Conservation (phyloP, 164 flowering plant genomes). For the Akebia trifoliata region DNA sequence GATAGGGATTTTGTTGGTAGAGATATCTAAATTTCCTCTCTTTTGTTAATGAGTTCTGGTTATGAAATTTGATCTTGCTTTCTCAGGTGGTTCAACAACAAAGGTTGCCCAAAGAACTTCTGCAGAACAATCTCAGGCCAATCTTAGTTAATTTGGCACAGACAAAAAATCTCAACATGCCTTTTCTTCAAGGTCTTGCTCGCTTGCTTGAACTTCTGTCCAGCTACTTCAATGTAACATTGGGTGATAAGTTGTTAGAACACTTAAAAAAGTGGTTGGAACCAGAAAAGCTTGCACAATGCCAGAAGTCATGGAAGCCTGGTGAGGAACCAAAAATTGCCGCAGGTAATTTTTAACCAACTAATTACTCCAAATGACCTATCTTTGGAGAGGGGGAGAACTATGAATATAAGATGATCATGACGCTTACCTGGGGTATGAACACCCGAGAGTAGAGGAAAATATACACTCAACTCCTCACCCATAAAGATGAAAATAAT, state of each 20-base stretch:
- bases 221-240: conserved; percentile 94
- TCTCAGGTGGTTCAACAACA: conserved; percentile 88
- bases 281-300: conserved; percentile 98
- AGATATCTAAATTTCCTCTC: too few relatives aligned
- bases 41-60: background rate
- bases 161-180: conserved; percentile 96
- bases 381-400: too few relatives aligned
- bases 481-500: too few relatives aligned
- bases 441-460: too few relatives aligned
- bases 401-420: too few relatives aligned
- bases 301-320: conserved; percentile 93
- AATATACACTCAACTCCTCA: too few relatives aligned
- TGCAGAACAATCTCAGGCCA: conserved; percentile 97
- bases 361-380: too few relatives aligned
- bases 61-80: background rate
- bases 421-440: too few relatives aligned
- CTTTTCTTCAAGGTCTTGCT: conserved; percentile 96
- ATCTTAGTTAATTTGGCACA: conserved; percentile 94
- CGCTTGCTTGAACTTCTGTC: conserved; percentile 92
- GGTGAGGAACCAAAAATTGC: conserved; percentile 99
- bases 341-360: conserved; percentile 56
- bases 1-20: too few relatives aligned
- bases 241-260: conserved; percentile 91
- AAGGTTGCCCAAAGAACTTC: conserved; percentile 96
- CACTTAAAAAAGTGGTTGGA: conserved; percentile 98